Evolutionary conservation across 805 yeast genomes (phyloP).

Genomic region (Zygotorulaspora danielsina): DNA sequence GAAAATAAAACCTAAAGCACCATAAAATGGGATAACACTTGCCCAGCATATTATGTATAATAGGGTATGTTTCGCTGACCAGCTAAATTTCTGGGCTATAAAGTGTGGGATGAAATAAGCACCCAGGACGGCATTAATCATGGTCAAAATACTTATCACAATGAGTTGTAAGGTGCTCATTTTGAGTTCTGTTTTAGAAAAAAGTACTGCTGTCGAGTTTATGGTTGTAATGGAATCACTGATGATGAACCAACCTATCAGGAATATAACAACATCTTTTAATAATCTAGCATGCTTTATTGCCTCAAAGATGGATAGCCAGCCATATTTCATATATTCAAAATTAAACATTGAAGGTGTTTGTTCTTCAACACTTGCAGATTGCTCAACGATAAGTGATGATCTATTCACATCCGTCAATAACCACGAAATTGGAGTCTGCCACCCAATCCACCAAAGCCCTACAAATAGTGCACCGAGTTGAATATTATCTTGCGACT

Average conservation of each 20-base stretch:
- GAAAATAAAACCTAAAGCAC: constrained; percentile 60
- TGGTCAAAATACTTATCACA: constrained; percentile 58
- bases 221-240: constrained; percentile 75
- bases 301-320: constrained; percentile 54
- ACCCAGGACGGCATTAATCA: constrained; percentile 64
- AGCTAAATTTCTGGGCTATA: constrained; percentile 35
- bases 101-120: constrained; percentile 53
- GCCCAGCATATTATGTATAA: constrained; percentile 56
- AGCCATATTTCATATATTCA: constrained; percentile 47
- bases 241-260: constrained; percentile 71
- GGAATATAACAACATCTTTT: constrained; percentile 60
- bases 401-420: constrained; percentile 32
- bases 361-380: background rate
- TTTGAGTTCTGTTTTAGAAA: constrained; percentile 63
- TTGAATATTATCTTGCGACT: constrained; percentile 38
- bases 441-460: constrained; percentile 72
- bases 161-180: constrained; percentile 69
- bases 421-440: constrained; percentile 51
- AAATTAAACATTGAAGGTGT: constrained; percentile 4
- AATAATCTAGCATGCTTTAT: constrained; percentile 56
- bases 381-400: background rate
- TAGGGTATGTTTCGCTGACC: constrained; percentile 47
- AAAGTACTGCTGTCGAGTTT: constrained; percentile 71
- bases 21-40: constrained; percentile 65
- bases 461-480: constrained; percentile 63